Base-by-base conservation (phyloP, 768 basidiomycete genomes). In the Pulveroboletus ravenelii region DNA sequence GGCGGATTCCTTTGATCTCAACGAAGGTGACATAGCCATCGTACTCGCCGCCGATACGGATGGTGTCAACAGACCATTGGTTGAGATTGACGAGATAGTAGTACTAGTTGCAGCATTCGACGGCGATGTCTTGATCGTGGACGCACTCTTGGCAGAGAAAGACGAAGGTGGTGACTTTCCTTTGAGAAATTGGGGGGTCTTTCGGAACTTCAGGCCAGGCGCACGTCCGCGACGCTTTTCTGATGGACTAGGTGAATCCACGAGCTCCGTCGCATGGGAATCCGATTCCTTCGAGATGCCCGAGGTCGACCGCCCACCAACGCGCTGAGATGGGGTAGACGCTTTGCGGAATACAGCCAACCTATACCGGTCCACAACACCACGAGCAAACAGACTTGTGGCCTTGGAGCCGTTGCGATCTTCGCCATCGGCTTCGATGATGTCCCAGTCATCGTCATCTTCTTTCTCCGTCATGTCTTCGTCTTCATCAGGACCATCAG, bases 361-460 rank as follows among this genome's bases (percentile, higher is more conserved):
- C 50, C 81, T 77, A 64, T 94, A 95, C 47, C 87, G 78, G 65
- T 95, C 92, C 45, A 93, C 89, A 42, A 93, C 88, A 6, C 92
- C 92, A n/a, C 91, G 82, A 38, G 92, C 86, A 62, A 93, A 93
- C 35, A 93, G 76, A 62, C 85, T 93, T 17, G 82, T 80, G 7
- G 83, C 89, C 62, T 84, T 83, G 23, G 84, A 72, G 15, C 90
- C 89, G 54, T 93, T 92, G 53, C 84, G 77, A 50, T 91, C 90
- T 62, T 90, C 89, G n/a, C 81, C 83, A 55, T 86, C 85, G 6
- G 72, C 87, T 35, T 92, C 89, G 53, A 95, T 78, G 55, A 93
- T 80, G 77, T 93, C 92, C 92, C 93, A 95, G 50, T 93, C 92
- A 37, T 91, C 90, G 46, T 85, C 90, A 47, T 85, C 82, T 17